Evolutionary conservation across 768 basidiomycete species (phyloP).

Genomic region (Mycena floridula): DNA sequence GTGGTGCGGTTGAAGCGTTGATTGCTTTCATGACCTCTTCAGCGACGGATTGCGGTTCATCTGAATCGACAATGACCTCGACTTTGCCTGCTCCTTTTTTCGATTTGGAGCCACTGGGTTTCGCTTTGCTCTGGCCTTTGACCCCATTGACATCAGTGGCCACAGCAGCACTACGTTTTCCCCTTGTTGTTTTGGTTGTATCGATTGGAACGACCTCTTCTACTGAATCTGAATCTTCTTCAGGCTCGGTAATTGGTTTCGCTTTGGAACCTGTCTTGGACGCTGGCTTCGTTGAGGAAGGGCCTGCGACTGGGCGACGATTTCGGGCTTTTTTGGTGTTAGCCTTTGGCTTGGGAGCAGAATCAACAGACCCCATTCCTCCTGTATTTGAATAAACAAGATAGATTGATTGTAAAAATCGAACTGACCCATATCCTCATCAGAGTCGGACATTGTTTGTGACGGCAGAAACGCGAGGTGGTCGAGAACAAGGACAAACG

Average conservation of each 20-base stretch:
- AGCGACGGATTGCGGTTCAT: neutral
- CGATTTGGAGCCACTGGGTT: constrained; percentile 15
- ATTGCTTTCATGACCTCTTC: neutral
- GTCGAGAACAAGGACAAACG: neutral
- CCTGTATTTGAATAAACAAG: too few species aligned
- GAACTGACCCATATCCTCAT: neutral
- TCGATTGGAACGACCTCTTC: neutral
- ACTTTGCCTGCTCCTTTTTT: constrained; percentile 11
- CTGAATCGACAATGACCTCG: constrained; percentile 16
- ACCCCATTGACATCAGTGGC: neutral
- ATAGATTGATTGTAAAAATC: too few species aligned
- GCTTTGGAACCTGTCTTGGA: neutral
- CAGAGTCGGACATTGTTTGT: neutral
- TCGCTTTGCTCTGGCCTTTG: constrained; percentile 28
- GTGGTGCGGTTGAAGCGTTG: neutral
- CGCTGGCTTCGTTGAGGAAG: neutral
- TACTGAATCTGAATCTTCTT: neutral
- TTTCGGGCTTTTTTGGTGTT: neutral
- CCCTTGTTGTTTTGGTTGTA: neutral
- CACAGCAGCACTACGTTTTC: neutral
- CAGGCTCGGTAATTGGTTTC: neutral
- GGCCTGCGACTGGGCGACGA: neutral
- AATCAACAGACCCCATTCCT: too few species aligned
- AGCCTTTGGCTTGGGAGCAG: neutral
- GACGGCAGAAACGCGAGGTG: neutral